These are phyloP conservation scores for Auricularia auricula-judae DNA, from an alignment of 768 basidiomycete species.

Conservation along the genomic window DNA sequence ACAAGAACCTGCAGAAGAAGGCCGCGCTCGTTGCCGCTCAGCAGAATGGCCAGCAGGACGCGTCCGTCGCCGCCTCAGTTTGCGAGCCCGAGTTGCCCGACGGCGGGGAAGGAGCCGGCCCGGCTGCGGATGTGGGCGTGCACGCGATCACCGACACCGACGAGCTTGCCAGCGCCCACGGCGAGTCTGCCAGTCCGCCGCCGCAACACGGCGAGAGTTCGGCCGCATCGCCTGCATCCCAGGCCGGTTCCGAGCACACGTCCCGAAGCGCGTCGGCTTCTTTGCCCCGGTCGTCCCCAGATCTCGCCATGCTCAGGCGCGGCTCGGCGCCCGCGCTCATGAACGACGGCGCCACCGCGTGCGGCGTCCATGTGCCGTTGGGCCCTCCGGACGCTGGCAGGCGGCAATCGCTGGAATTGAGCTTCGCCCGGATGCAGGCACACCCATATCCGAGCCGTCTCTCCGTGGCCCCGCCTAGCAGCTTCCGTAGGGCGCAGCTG, in stretches of 20 bases:
- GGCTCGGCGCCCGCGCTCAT: constrained; percentile 6
- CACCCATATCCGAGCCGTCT: background rate
- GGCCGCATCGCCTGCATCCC: background rate
- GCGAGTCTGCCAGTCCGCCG: background rate
- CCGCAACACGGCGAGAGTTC: background rate
- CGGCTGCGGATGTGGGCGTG: too few relatives aligned
- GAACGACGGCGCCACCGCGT: background rate
- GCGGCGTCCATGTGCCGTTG: background rate
- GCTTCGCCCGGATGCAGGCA: background rate
- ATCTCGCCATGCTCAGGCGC: constrained; percentile 6
- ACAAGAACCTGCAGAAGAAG: constrained; percentile 56
- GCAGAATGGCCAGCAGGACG: background rate
- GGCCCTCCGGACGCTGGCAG: background rate
- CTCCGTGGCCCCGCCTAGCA: background rate
- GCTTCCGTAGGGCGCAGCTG: background rate
- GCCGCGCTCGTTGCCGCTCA: constrained; percentile 6
- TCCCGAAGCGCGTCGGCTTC: background rate
- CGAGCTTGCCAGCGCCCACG: background rate
- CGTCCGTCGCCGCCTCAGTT: background rate
- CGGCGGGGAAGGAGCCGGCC: background rate
- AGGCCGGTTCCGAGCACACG: background rate
- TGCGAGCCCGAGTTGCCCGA: background rate
- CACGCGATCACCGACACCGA: background rate
- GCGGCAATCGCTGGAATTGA: background rate
- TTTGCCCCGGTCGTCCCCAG: background rate